Conservation (phyloP, 331 rosid genomes). For the Telfairia occidentalis region DNA sequence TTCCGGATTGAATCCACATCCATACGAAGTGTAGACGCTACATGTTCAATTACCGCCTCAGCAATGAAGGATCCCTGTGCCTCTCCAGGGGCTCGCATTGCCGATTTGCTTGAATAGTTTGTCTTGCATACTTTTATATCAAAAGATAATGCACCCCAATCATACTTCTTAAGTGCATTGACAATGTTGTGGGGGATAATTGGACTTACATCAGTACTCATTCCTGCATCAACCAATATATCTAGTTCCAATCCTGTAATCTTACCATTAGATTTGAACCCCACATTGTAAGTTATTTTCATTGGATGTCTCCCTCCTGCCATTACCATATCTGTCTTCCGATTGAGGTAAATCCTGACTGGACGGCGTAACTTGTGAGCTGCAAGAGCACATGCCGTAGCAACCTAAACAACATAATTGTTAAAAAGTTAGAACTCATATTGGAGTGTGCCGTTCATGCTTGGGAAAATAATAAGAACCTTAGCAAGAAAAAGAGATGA, state of each 20-base stretch:
- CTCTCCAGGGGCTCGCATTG: constrained; percentile 93
- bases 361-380: constrained; percentile 69
- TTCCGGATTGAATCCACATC: constrained; percentile 65
- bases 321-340: constrained; percentile 90
- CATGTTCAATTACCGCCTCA: constrained; percentile 76
- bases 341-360: constrained; percentile 65
- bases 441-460: neutral
- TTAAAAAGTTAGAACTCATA: neutral
- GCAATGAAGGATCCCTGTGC: constrained; percentile 85
- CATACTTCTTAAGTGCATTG: constrained; percentile 56
- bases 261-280: constrained; percentile 77
- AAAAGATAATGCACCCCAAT: constrained; percentile 83
- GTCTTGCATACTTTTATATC: constrained; percentile 86
- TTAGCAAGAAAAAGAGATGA: neutral
- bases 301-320: constrained; percentile 98
- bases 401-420: constrained; percentile 38
- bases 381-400: constrained; percentile 82
- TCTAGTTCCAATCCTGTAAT: constrained; percentile 68
- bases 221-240: constrained; percentile 73
- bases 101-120: constrained; percentile 62
- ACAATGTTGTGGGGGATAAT: constrained; percentile 38
- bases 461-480: neutral
- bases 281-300: constrained; percentile 74
- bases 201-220: constrained; percentile 52
- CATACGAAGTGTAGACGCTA: constrained; percentile 58